These are phyloP conservation scores for Metschnikowia gruessii DNA, from an alignment of 805 yeast genomes.

Conservation along the genomic window DNA sequence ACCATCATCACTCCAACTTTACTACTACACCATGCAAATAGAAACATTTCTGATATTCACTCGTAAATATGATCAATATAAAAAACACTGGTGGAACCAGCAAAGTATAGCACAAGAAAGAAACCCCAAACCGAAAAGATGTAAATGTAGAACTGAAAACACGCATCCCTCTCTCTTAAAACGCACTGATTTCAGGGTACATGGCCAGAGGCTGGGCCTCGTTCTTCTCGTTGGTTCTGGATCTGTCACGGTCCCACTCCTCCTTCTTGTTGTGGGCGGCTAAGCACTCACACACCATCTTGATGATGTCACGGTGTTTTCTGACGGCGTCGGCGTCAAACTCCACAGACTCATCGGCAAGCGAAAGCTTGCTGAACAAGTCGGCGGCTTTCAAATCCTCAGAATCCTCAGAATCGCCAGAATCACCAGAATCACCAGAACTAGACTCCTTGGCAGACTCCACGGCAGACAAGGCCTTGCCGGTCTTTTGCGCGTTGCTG, in stretches of 20 bases:
- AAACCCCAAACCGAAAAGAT: neutral
- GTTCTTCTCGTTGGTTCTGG: slow-evolving; percentile 9
- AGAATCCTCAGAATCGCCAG: slow-evolving; percentile 1
- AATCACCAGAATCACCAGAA: too few species aligned
- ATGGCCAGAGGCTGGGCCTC: slow-evolving; percentile 19
- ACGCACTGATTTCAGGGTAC: slow-evolving; percentile 43
- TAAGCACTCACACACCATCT: slow-evolving; percentile 33
- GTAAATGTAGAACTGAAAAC: neutral
- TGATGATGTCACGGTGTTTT: slow-evolving; percentile 37
- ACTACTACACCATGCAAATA: too few species aligned
- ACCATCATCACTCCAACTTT: too few species aligned
- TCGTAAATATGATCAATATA: neutral
- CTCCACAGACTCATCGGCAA: slow-evolving; percentile 15
- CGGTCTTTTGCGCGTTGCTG: slow-evolving; percentile 36
- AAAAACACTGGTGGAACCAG: neutral
- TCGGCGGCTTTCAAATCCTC: slow-evolving; percentile 15
- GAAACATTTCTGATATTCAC: too few species aligned
- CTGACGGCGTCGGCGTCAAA: slow-evolving; percentile 28
- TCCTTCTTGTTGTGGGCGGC: slow-evolving; percentile 14
- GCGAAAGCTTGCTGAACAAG: slow-evolving; percentile 16
- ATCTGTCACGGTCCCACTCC: neutral
- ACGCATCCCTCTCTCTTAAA: slow-evolving; percentile 19
- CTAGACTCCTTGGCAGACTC: too few species aligned
- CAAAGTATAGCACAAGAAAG: neutral
- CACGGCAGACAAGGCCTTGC: slow-evolving; percentile 18